A percentile compares a stretch with the other conserved stretches of the same genome.
phyloP scores from a whole-genome alignment of 768 basidiomycete genomes.

The Mrakia blollopis region DNA sequence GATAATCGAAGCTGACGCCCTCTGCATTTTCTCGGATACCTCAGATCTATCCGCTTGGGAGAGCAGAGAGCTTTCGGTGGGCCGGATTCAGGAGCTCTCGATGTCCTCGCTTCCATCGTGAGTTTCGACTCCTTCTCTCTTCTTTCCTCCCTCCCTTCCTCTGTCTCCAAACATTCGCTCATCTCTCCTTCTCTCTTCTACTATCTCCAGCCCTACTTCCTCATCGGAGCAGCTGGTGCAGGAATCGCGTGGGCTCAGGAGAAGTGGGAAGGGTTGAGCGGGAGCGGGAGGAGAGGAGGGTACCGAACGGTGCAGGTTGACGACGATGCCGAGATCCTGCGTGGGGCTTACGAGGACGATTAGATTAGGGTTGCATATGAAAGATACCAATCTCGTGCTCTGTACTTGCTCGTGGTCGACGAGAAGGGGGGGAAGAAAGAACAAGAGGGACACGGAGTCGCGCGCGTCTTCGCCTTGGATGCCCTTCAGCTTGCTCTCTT shows the following conservation, averaged over 20 bases:
- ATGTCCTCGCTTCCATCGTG: conserved; percentile 69
- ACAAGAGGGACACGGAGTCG: too few species aligned
- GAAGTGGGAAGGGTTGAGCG: conserved; percentile 35
- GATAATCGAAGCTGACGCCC: conserved; percentile 25
- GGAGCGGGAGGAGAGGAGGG: conserved; percentile 56
- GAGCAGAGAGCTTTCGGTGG: conserved; percentile 45
- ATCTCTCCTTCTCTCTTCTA: background rate
- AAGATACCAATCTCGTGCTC: too few species aligned
- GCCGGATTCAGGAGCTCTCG: conserved; percentile 48
- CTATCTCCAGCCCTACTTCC: conserved; percentile 61
- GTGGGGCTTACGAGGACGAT: conserved; percentile 30
- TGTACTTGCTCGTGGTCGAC: too few species aligned
- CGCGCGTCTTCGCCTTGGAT: background rate
- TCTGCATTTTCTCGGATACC: conserved; percentile 30
- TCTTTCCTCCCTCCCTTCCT: background rate
- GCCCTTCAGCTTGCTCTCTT: too few species aligned
- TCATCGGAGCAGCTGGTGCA: conserved; percentile 66
- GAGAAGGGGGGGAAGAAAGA: too few species aligned
- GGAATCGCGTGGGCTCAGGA: conserved; percentile 13
- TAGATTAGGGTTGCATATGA: background rate
- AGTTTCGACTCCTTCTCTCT: background rate
- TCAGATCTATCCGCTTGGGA: conserved; percentile 36
- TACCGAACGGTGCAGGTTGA: conserved; percentile 75
- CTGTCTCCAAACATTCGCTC: background rate
- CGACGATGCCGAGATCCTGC: conserved; percentile 56